These are phyloP conservation scores for Trichoderma endophyticum DNA, from an alignment of 2,329 filamentous ascomycete species.

Conservation along the genomic window DNA sequence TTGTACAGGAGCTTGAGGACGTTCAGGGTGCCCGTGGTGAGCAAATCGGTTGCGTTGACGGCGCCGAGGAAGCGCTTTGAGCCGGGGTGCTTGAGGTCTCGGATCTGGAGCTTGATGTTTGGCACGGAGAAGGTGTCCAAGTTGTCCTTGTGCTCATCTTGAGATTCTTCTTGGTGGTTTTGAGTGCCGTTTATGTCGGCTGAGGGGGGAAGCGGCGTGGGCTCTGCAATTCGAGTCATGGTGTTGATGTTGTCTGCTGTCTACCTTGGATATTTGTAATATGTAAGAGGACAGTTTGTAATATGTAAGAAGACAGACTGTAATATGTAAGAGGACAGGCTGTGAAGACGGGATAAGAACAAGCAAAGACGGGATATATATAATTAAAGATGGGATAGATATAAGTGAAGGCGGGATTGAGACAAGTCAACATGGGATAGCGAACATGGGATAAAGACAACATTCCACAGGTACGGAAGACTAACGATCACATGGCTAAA, in stretches of 20 bases:
- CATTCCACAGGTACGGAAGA: not conserved
- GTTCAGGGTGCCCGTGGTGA: conserved; percentile 60
- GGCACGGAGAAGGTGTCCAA: conserved; percentile 42
- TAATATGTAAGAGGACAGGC: not conserved
- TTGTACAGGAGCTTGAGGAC: conserved; percentile 73
- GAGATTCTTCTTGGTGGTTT: not conserved
- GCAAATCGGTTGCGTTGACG: conserved; percentile 59
- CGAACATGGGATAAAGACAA: too few species aligned
- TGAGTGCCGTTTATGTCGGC: not conserved
- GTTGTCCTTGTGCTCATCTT: not conserved
- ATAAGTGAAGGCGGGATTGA: too few species aligned
- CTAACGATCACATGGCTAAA: not conserved
- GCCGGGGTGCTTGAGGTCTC: conserved; percentile 58
- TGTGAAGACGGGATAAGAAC: not conserved
- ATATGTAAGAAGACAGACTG: not conserved
- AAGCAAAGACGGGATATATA: not conserved
- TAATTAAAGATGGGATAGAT: not conserved
- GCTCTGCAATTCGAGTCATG: not conserved
- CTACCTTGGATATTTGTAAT: not conserved
- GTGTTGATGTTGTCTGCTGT: not conserved
- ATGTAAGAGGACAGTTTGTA: not conserved
- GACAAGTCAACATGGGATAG: too few species aligned
- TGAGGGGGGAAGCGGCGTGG: not conserved
- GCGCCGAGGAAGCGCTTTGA: conserved; percentile 63
- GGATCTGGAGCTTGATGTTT: conserved; percentile 58